phyloP scores from a whole-genome alignment of 2,329 filamentous ascomycete species.

The Pseudogymnoascus sp. region DNA sequence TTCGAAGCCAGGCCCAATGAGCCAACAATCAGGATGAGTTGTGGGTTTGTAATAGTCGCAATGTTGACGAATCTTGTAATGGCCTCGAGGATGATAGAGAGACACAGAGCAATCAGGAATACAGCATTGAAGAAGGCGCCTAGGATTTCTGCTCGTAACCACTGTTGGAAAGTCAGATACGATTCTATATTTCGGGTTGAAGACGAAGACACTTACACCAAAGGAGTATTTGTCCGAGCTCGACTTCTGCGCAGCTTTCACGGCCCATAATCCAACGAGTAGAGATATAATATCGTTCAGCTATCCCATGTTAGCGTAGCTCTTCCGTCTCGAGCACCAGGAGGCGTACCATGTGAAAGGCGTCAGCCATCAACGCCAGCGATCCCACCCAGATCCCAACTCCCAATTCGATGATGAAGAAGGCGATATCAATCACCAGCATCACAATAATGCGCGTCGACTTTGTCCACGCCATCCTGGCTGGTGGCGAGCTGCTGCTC shows the following conservation, averaged over 20 bases:
- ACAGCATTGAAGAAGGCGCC: constrained; percentile 96
- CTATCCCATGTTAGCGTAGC: constrained; percentile 34
- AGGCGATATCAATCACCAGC: constrained; percentile 78
- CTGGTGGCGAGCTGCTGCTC: constrained; percentile 1
- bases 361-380: constrained; percentile 87
- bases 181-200: neutral
- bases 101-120: constrained; percentile 89
- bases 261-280: constrained; percentile 88
- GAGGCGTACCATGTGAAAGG: constrained; percentile 83
- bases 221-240: constrained; percentile 92
- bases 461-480: constrained; percentile 78
- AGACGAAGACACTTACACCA: constrained; percentile 51
- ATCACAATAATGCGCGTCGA: constrained; percentile 86
- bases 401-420: constrained; percentile 84
- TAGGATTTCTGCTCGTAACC: constrained; percentile 93
- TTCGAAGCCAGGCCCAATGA: constrained; percentile 81
- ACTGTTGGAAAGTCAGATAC: constrained; percentile 42
- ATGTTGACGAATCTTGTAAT: constrained; percentile 87
- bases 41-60: constrained; percentile 74
- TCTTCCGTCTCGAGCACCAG: neutral
- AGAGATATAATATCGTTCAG: constrained; percentile 96
- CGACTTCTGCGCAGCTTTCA: constrained; percentile 75
- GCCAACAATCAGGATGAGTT: constrained; percentile 83
- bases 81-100: constrained; percentile 94
- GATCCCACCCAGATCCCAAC: constrained; percentile 83